Conservation (phyloP, 306 rosid species). For the Ormosia emarginata region DNA sequence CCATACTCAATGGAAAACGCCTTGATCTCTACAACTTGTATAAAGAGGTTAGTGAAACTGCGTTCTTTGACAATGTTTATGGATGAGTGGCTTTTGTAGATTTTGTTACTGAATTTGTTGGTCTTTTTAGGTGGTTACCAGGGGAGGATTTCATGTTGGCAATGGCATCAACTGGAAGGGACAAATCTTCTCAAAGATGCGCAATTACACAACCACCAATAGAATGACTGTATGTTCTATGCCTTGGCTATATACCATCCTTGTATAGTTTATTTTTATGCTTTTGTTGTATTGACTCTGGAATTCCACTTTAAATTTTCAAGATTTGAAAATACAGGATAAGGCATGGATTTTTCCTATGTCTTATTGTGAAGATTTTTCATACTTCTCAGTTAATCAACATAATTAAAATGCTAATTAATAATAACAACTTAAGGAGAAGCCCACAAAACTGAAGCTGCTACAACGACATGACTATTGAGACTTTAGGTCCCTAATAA, state of each 20-base stretch:
- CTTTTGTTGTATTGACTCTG: background rate
- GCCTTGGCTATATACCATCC: background rate
- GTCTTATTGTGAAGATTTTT: background rate
- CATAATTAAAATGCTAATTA: background rate
- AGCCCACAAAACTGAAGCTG: background rate
- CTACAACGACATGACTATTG: background rate
- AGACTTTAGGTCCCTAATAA: background rate
- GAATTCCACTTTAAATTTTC: background rate
- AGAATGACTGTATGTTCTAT: constrained; percentile 87
- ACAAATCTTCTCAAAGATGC: constrained; percentile 99
- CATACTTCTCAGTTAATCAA: background rate
- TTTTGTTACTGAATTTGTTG: constrained; percentile 24
- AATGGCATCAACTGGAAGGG: constrained; percentile 99
- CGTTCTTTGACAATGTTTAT: constrained; percentile 3
- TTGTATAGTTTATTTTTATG: background rate
- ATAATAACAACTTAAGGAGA: background rate
- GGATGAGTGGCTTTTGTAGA: background rate
- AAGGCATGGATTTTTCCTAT: background rate
- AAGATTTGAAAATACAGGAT: background rate
- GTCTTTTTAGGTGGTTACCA: constrained; percentile 76
- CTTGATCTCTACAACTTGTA: constrained; percentile 97
- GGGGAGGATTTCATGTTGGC: constrained; percentile 99
- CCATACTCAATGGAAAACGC: constrained; percentile 96
- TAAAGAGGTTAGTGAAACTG: constrained; percentile 60
- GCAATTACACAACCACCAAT: constrained; percentile 93